Conservation (phyloP, 2,329 filamentous ascomycete species). For the Fusarium veterinarium region DNA sequence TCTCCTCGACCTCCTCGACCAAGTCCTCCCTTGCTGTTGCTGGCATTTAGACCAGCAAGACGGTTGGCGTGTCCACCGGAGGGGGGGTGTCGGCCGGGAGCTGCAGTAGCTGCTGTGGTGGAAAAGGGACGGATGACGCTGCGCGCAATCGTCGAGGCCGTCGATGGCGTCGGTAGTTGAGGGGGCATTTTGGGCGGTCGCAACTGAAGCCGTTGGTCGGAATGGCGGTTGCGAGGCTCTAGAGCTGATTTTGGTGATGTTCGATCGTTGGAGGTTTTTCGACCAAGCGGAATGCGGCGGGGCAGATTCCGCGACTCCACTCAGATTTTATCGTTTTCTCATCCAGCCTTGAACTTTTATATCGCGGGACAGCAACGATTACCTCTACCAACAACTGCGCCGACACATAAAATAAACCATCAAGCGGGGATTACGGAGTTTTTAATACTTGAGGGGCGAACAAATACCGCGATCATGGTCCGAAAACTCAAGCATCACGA, state of each 20-base stretch:
- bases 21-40: conserved; percentile 7
- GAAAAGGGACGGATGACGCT: conserved; percentile 46
- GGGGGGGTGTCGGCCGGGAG: conserved; percentile 31
- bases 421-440: background rate
- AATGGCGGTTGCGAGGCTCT: conserved; percentile 8
- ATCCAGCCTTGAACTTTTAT: conserved; percentile 25
- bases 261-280: conserved; percentile 43
- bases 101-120: conserved; percentile 43
- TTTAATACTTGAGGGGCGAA: background rate
- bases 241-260: conserved; percentile 31
- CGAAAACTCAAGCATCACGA: conserved; percentile 97
- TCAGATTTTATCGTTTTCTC: conserved; percentile 42
- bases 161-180: conserved; percentile 48
- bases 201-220: conserved; percentile 19
- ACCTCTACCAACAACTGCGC: background rate
- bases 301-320: conserved; percentile 45
- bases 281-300: conserved; percentile 40
- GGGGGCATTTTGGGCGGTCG: conserved; percentile 53
- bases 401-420: background rate
- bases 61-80: conserved; percentile 29
- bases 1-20: conserved; percentile 38
- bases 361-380: background rate
- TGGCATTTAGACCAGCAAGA: conserved; percentile 40
- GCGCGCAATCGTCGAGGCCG: conserved; percentile 34
- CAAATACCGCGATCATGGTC: conserved; percentile 73